These are phyloP conservation scores for Cryphonectria radicalis DNA, from an alignment of 2,329 filamentous ascomycete genomes.

Conservation along the genomic window DNA sequence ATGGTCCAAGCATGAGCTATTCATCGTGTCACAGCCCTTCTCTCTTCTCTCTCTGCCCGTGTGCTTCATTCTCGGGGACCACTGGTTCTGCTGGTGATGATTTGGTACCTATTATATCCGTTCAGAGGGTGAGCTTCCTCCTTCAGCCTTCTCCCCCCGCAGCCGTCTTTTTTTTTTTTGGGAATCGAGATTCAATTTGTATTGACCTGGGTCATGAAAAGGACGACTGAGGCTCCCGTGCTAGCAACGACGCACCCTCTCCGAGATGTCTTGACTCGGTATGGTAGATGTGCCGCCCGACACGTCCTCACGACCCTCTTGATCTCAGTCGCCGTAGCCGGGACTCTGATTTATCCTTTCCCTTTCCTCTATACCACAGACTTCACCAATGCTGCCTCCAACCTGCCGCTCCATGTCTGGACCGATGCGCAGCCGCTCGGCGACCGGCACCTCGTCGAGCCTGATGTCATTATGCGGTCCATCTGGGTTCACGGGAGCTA, in stretches of 20 bases:
- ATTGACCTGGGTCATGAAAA: slow-evolving; percentile 40
- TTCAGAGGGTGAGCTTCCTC: slow-evolving; percentile 68
- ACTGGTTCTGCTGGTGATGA: slow-evolving; percentile 52
- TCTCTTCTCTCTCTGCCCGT: slow-evolving; percentile 9
- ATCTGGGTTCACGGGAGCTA: slow-evolving; percentile 83
- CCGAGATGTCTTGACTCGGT: slow-evolving; percentile 66
- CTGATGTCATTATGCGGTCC: slow-evolving; percentile 81
- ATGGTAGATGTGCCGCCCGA: slow-evolving; percentile 71
- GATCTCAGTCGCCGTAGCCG: slow-evolving; percentile 72
- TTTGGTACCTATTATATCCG: slow-evolving; percentile 79
- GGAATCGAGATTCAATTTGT: slow-evolving; percentile 28
- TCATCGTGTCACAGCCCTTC: slow-evolving; percentile 11
- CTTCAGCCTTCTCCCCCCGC: slow-evolving; percentile 15
- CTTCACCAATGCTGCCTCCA: slow-evolving; percentile 71
- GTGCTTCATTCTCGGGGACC: slow-evolving; percentile 17
- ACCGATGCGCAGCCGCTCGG: slow-evolving; percentile 70
- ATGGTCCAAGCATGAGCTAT: slow-evolving; percentile 28
- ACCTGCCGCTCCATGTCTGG: slow-evolving; percentile 80
- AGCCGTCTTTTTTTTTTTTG: neutral
- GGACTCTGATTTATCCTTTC: slow-evolving; percentile 73
- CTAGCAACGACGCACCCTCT: slow-evolving; percentile 68
- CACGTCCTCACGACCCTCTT: slow-evolving; percentile 77
- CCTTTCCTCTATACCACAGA: slow-evolving; percentile 76
- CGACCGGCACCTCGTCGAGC: slow-evolving; percentile 52
- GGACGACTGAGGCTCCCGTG: slow-evolving; percentile 74